Evolutionary conservation across 176 grass and related monocot genomes (phyloP), one percentile per base, ranked within the genome.

Genomic region (bread wheat (Triticum aestivum)): DNA sequence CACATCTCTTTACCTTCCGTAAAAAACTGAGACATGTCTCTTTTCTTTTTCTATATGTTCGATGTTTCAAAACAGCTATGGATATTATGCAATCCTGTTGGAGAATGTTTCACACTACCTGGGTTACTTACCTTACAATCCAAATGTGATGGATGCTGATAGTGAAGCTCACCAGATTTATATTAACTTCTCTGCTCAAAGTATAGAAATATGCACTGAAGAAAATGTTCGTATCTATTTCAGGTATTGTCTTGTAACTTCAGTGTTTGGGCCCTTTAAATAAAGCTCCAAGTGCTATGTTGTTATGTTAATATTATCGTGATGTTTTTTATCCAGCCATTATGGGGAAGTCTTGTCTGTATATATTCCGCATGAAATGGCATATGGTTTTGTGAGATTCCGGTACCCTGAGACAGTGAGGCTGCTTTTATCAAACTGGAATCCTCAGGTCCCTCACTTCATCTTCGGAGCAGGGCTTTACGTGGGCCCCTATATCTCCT

Each of bases 361-460:
- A 38, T 67, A 21, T 47, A 86, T 97, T 80, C 88, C 82, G 2
- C 14, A 15, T 45, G 41, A 71, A 26, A 59, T 33, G 18, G 86
- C 77, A 86, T 92, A 91, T 24, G 90, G 92, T 82, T 94, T 88
- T 77, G 95, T 97, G 69, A 88, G 92, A 66, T 97, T 97, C 69
- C 1, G 61, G 33, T 69, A 83, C 68, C 74, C 84, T 7, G 82
- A 37, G 62, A 92, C 90, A 5, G 92, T 86, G 29, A 81, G 73
- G 49, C 29, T 58, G 18, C 80, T 97, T 37, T 79, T 97, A 59
- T 79, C 86, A 77, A 87, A 83, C 26, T 65, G 84, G 29, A 77
- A 80, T 70, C 84, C 88, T n/a, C 81, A 86, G n/a, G 65, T 80
- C 59, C 84, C 88, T 18, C 95, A 94, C 54, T 91, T 85, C 29